phyloP scores from a whole-genome alignment of 192 early-diverging fungal genomes.

The Entomortierella beljakovae region DNA sequence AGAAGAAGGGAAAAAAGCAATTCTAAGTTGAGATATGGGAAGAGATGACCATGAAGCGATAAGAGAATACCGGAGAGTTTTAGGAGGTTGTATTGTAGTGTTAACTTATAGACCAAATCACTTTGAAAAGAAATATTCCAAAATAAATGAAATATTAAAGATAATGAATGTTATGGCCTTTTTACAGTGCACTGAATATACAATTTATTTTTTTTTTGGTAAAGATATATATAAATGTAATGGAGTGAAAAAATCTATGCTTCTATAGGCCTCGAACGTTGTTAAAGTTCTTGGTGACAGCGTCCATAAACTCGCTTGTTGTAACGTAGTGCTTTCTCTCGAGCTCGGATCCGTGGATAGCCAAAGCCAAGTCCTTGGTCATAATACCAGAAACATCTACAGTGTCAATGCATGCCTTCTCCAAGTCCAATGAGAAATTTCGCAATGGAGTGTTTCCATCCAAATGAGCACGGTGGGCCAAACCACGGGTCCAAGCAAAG shows the following conservation, averaged over 20 bases:
- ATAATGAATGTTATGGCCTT: too few relatives aligned
- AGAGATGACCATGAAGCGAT: not conserved
- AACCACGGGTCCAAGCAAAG: constrained; percentile 94
- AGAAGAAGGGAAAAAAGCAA: constrained; percentile 51
- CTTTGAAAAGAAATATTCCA: too few relatives aligned
- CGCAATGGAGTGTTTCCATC: constrained; percentile 85
- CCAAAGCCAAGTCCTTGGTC: constrained; percentile 96
- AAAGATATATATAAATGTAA: not conserved
- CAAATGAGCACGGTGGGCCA: constrained; percentile 93
- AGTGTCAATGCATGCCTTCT: constrained; percentile 88
- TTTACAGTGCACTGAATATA: not conserved
- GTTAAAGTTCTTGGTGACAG: constrained; percentile 71
- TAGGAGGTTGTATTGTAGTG: too few relatives aligned
- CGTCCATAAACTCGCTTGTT: constrained; percentile 90
- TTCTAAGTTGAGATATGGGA: not conserved
- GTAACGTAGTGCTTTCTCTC: constrained; percentile 90
- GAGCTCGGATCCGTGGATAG: constrained; percentile 85
- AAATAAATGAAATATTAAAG: too few relatives aligned
- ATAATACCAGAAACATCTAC: constrained; percentile 85
- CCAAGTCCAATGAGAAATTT: constrained; percentile 83
- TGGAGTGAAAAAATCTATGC: not conserved
- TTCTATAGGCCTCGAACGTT: constrained; percentile 40
- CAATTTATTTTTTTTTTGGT: not conserved
- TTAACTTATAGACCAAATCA: too few relatives aligned
- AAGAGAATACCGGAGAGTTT: not conserved